Evolutionary conservation across 2,329 filamentous ascomycete genomes (phyloP).

Genomic region (Diatrype stigma): DNA sequence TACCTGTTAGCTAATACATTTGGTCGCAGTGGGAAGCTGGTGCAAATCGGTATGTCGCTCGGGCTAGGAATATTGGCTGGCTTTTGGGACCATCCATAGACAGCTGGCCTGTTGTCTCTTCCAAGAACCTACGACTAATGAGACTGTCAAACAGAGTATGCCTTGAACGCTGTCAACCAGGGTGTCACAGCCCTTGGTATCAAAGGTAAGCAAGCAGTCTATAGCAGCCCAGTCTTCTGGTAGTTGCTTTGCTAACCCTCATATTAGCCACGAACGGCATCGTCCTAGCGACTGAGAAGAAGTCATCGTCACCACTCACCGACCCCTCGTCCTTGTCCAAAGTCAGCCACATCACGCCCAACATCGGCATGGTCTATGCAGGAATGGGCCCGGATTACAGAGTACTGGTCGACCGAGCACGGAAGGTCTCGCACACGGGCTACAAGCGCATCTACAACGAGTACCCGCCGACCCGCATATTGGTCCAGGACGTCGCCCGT

Average conservation of each 20-base stretch:
- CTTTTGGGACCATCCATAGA: background rate
- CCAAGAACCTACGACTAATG: slow-evolving; percentile 7
- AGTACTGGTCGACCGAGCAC: slow-evolving; percentile 93
- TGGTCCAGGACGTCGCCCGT: slow-evolving; percentile 95
- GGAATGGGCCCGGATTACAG: slow-evolving; percentile 99
- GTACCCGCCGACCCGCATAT: slow-evolving; percentile 98
- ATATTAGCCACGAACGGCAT: slow-evolving; percentile 89
- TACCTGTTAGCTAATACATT: background rate
- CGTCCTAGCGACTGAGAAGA: slow-evolving; percentile 98
- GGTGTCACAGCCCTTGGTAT: slow-evolving; percentile 97
- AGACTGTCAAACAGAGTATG: slow-evolving; percentile 70
- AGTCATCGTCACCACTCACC: slow-evolving; percentile 95
- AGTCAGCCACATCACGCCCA: slow-evolving; percentile 95
- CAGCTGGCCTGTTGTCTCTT: background rate
- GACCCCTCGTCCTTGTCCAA: slow-evolving; percentile 93
- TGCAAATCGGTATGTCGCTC: slow-evolving; percentile 76
- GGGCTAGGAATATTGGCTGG: slow-evolving; percentile 1
- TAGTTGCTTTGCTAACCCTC: slow-evolving; percentile 6
- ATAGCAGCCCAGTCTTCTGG: slow-evolving; percentile 3
- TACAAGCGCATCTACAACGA: slow-evolving; percentile 99
- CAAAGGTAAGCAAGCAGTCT: slow-evolving; percentile 70
- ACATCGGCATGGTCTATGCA: slow-evolving; percentile 99
- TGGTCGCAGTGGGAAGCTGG: slow-evolving; percentile 83
- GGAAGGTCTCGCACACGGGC: slow-evolving; percentile 94
- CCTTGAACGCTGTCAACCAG: slow-evolving; percentile 97